Conservation (phyloP, 352 stramenopile genomes). For the Blastocystis sp. region DNA sequence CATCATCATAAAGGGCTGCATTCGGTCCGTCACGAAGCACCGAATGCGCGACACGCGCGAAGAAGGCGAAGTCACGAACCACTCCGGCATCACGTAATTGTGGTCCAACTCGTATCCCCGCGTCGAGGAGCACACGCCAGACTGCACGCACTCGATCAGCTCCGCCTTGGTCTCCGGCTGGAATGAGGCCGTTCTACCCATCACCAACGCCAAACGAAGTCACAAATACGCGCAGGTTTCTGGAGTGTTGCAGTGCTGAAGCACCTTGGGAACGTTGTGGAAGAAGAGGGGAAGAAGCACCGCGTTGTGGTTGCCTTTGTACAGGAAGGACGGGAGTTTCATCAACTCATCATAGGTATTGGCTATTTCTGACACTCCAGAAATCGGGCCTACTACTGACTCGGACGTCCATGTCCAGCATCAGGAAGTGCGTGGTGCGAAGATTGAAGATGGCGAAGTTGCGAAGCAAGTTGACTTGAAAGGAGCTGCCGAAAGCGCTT, state of each 20-base stretch:
- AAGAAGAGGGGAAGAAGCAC: conserved; percentile 62
- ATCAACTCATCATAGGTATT: conserved; percentile 41
- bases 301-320: not conserved
- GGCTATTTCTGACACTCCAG: not conserved
- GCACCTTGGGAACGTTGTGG: not conserved
- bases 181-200: conserved; percentile 4
- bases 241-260: conserved; percentile 6
- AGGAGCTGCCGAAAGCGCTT: not conserved
- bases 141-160: conserved; percentile 33
- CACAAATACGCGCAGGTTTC: conserved; percentile 53
- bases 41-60: conserved; percentile 56
- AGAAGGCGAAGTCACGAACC: conserved; percentile 11
- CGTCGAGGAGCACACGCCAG: conserved; percentile 16
- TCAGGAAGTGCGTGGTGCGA: conserved; percentile 57
- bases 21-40: conserved; percentile 48
- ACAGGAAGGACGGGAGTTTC: conserved; percentile 13
- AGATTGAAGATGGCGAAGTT: conserved; percentile 58
- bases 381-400: not conserved
- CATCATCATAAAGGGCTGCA: conserved; percentile 23
- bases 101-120: not conserved
- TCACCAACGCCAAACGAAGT: not conserved
- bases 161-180: conserved; percentile 43
- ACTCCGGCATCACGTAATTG: conserved; percentile 62
- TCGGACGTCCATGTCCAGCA: conserved; percentile 64
- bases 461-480: conserved; percentile 51